Conservation (phyloP, 257 asterid genomes). For the Eustoma russellianum region DNA sequence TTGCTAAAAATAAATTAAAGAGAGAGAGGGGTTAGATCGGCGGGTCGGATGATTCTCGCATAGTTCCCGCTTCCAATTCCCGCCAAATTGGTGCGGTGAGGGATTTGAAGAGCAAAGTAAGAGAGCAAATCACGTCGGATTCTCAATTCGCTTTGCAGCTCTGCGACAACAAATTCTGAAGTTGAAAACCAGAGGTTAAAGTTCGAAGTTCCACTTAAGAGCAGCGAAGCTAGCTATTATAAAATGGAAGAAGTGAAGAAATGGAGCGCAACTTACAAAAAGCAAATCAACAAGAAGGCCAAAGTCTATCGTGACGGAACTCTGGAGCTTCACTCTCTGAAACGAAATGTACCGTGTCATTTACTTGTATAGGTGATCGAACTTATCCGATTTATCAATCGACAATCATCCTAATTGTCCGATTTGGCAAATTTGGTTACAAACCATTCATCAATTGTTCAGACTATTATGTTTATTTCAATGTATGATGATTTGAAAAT, state of each 20-base stretch:
- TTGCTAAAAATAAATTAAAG: too few relatives aligned
- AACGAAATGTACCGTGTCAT: constrained; percentile 28
- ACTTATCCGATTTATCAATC: too few relatives aligned
- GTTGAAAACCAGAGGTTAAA: too few relatives aligned
- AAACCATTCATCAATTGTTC: neutral
- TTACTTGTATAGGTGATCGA: too few relatives aligned
- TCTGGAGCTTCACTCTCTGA: constrained; percentile 46
- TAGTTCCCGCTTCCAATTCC: neutral
- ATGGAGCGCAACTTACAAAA: constrained; percentile 84
- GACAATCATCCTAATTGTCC: neutral
- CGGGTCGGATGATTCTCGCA: too few relatives aligned
- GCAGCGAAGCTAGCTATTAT: constrained; percentile 15
- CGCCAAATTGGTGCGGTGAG: neutral
- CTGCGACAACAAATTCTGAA: too few relatives aligned
- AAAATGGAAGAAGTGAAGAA: constrained; percentile 54
- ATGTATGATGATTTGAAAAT: too few relatives aligned
- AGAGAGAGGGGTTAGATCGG: too few relatives aligned
- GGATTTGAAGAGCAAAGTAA: neutral
- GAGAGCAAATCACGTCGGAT: too few relatives aligned
- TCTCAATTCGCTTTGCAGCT: too few relatives aligned
- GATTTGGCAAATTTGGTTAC: neutral
- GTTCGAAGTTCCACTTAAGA: constrained; percentile 19
- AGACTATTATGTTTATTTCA: too few relatives aligned
- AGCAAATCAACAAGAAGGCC: constrained; percentile 82
- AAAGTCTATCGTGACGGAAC: constrained; percentile 83